These are phyloP conservation scores for Talaromyces sp. DNA, from an alignment of 2,329 filamentous ascomycete genomes.

Conservation along the genomic window DNA sequence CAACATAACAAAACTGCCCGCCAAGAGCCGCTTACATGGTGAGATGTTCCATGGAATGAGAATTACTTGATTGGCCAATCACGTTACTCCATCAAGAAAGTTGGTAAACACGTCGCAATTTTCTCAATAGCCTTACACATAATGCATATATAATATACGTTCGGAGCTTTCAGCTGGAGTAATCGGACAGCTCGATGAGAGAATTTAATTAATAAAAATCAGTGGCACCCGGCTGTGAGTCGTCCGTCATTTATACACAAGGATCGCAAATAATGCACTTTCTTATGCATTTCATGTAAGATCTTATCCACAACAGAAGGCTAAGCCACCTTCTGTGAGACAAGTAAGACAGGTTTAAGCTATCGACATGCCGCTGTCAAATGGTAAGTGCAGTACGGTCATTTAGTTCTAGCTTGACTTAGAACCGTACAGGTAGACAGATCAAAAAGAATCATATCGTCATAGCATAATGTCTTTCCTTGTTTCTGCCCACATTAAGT, in stretches of 20 bases:
- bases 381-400: neutral
- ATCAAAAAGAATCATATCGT: neutral
- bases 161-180: neutral
- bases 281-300: neutral
- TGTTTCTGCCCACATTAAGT: neutral
- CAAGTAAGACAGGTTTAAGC: neutral
- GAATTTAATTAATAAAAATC: too few species aligned
- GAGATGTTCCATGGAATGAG: slow-evolving; percentile 4
- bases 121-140: neutral
- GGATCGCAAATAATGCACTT: neutral
- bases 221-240: neutral
- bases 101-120: neutral
- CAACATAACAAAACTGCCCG: slow-evolving; percentile 2
- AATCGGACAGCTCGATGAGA: neutral
- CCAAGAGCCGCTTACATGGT: slow-evolving; percentile 6
- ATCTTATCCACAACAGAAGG: neutral
- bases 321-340: neutral
- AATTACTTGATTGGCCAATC: neutral
- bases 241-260: neutral
- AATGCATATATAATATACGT: neutral
- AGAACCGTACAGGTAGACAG: neutral
- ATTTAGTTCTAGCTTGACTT: neutral
- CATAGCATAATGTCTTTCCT: neutral
- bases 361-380: neutral
- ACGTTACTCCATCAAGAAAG: neutral